Evolutionary conservation across 2,329 filamentous ascomycete genomes (phyloP).

Genomic region (Penicillium sp.): DNA sequence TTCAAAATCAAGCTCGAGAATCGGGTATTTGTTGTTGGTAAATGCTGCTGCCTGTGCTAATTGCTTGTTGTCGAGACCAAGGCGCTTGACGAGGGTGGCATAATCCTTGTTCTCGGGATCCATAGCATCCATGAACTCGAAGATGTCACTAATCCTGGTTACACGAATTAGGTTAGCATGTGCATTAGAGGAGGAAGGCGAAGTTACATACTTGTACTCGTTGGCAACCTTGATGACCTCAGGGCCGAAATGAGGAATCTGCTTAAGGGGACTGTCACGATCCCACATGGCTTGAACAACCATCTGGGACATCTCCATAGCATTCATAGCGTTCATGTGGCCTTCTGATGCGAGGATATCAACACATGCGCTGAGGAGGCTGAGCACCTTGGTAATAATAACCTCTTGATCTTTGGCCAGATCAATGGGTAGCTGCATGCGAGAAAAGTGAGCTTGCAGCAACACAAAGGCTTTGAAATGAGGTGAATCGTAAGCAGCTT

Average conservation of each 20-base stretch:
- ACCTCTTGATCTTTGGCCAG: conserved; percentile 94
- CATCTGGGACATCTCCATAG: conserved; percentile 99
- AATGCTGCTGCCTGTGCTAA: conserved; percentile 89
- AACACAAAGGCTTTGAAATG: conserved; percentile 99
- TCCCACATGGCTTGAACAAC: conserved; percentile 99
- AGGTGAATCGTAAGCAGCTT: conserved; percentile 85
- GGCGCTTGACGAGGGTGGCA: conserved; percentile 72
- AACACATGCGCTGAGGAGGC: conserved; percentile 86
- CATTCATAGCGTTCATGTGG: conserved; percentile 94
- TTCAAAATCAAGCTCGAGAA: conserved; percentile 88
- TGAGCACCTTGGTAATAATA: conserved; percentile 81
- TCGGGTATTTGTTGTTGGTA: conserved; percentile 95
- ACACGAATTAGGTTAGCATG: conserved; percentile 25
- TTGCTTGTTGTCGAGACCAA: conserved; percentile 80
- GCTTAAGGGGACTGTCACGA: conserved; percentile 92
- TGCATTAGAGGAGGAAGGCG: not conserved
- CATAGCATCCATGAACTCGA: conserved; percentile 99
- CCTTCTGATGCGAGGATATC: conserved; percentile 96
- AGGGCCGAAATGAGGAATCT: conserved; percentile 91
- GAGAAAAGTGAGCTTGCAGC: conserved; percentile 93
- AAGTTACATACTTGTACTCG: conserved; percentile 69
- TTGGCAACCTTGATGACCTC: conserved; percentile 83
- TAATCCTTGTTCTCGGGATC: conserved; percentile 91
- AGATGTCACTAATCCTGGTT: conserved; percentile 84
- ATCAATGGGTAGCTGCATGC: conserved; percentile 95